Evolutionary conservation across 2,329 filamentous ascomycete species (phyloP).

Genomic region (Colletotrichum australisinense): DNA sequence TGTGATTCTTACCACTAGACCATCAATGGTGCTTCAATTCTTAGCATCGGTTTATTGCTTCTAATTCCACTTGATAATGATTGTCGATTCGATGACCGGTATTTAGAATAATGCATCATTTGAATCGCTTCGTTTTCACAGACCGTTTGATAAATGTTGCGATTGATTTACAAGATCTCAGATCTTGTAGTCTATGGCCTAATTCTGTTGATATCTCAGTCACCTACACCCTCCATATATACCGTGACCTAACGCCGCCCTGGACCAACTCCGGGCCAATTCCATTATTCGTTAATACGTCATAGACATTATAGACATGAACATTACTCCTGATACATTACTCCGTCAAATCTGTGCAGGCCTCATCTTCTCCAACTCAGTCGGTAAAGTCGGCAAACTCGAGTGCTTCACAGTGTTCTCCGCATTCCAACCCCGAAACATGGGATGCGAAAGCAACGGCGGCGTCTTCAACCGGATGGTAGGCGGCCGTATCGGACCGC

Average conservation of each 20-base stretch:
- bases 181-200: neutral
- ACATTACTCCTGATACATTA: neutral
- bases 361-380: constrained; percentile 24
- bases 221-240: neutral
- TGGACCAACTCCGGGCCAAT: neutral
- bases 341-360: constrained; percentile 16
- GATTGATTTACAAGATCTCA: neutral
- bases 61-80: too few species aligned
- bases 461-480: constrained; percentile 31
- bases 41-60: too few species aligned
- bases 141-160: too few species aligned
- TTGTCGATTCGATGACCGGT: too few species aligned
- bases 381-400: constrained; percentile 28
- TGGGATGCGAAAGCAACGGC: constrained; percentile 31
- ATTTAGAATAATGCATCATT: too few species aligned
- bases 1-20: too few species aligned
- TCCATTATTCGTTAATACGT: constrained; percentile 17
- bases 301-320: constrained; percentile 21
- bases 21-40: too few species aligned
- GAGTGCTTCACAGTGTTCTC: constrained; percentile 14
- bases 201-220: neutral
- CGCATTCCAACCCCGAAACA: constrained; percentile 29
- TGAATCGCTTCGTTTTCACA: too few species aligned
- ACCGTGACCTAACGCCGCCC: constrained; percentile 3
- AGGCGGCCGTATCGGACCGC: constrained; percentile 23